Evolutionary conservation across 306 rosid species (phyloP).

Genomic region (Argentina anserina): DNA sequence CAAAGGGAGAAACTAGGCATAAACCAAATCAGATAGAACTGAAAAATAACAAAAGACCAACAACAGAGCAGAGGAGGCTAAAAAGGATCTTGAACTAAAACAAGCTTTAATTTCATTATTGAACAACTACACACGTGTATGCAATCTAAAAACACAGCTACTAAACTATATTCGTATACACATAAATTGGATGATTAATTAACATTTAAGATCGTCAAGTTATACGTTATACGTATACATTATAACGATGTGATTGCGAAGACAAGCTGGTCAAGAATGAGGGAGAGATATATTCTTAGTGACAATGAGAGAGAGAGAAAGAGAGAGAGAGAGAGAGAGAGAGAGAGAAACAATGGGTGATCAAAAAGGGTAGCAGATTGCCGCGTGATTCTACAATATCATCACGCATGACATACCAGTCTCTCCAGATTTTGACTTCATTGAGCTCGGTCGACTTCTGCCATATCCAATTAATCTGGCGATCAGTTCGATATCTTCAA

Average conservation of each 20-base stretch:
- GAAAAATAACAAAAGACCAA: too few relatives aligned
- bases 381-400: neutral
- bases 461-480: neutral
- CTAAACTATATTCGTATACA: neutral
- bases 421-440: neutral
- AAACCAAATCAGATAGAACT: too few relatives aligned
- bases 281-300: neutral
- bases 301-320: neutral
- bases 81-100: neutral
- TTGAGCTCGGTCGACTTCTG: neutral
- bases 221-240: neutral
- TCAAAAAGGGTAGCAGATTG: neutral
- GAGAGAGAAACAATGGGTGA: neutral
- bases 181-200: neutral
- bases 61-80: too few relatives aligned
- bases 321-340: neutral
- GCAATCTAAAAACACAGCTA: neutral
- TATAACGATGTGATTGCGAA: neutral
- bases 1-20: too few relatives aligned
- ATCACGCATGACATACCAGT: neutral
- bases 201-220: neutral
- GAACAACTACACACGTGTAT: neutral
- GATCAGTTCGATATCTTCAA: neutral
- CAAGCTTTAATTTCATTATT: neutral
- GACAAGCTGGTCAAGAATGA: neutral